Evolutionary conservation across 2,329 filamentous ascomycete genomes (phyloP), one percentile per base, ranked within the genome.

Genomic region (Sphaerostilbella broomeana): DNA sequence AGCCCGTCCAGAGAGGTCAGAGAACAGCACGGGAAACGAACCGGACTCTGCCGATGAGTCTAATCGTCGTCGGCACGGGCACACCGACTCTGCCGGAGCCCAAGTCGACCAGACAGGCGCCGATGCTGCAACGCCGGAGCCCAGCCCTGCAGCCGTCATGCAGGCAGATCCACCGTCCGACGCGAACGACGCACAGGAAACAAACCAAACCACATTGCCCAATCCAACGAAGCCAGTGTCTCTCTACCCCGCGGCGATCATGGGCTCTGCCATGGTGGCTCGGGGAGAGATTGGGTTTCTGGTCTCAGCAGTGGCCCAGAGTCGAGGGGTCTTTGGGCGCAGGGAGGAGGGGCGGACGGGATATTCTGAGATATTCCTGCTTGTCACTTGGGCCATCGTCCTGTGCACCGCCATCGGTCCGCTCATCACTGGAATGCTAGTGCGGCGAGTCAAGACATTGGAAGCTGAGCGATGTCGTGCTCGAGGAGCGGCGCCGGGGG

Each of bases 331-430:
- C 6, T 42, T 37, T 29, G 21, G 26, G 27, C 30, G 26, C 38
- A 33, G 32, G 30, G 32, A 41, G 19, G 16, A 17, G 20, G n/a
- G 18, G 17, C 27, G 17, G 13, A 16, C 16, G 22, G 12, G 18
- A 26, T 18, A 28, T 9, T 42, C 39, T 4, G 39, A 42, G 10
- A 31, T 42, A 10, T 42, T 42, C 11, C 35, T 42, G 8, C 13
- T 42, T 6, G 40, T 42, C 24, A 42, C 40, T 15, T 42, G 40
- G 40, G 40, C 40, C 3, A 72, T 77, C 18, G 61, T 71, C 0
- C 49, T 77, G 7, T 77, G 73, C 46, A 78, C 73, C 0, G 62
- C 77, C 10, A 37, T 69, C 5, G 72, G 73, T 0, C 72, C 73
- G 0, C 42, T 76, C 0, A 56, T 53, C 7, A 64, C 75, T 0